These are phyloP conservation scores for Leccinum subrobustum DNA, from an alignment of 1,284 basidiomycete genomes.

Conservation along the genomic window DNA sequence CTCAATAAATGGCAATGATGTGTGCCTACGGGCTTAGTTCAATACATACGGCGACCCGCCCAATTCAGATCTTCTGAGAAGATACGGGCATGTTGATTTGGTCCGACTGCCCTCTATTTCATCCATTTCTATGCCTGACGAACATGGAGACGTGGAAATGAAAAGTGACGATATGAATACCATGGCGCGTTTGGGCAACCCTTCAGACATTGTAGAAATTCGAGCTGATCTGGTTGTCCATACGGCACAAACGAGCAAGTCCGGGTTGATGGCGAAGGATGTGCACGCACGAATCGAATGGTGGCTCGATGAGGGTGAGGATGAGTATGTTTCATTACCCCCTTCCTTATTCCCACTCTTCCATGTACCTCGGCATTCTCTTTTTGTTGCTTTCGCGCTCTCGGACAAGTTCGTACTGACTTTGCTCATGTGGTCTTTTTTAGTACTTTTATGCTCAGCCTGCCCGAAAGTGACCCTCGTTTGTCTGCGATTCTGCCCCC, in stretches of 20 bases:
- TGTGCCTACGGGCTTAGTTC: conserved; percentile 50
- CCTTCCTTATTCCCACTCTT: background rate
- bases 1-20: background rate
- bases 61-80: conserved; percentile 90
- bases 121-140: conserved; percentile 31
- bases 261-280: conserved; percentile 18
- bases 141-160: conserved; percentile 33
- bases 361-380: background rate
- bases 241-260: conserved; percentile 33
- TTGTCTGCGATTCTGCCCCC: conserved; percentile 45
- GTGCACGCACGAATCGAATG: conserved; percentile 72
- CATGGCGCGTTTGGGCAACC: conserved; percentile 53
- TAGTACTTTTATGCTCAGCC: conserved; percentile 22
- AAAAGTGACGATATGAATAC: background rate
- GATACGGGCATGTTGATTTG: conserved; percentile 92
- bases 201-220: conserved; percentile 86
- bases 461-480: conserved; percentile 28
- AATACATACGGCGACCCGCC: conserved; percentile 97
- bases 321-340: conserved; percentile 68
- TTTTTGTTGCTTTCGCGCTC: background rate
- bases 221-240: conserved; percentile 76
- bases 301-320: conserved; percentile 88
- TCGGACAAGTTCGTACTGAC: conserved; percentile 6
- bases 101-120: conserved; percentile 44
- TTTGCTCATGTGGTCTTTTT: background rate